Evolutionary conservation across 2,329 filamentous ascomycete genomes (phyloP).

Genomic region (Pseudomassariella vexata): DNA sequence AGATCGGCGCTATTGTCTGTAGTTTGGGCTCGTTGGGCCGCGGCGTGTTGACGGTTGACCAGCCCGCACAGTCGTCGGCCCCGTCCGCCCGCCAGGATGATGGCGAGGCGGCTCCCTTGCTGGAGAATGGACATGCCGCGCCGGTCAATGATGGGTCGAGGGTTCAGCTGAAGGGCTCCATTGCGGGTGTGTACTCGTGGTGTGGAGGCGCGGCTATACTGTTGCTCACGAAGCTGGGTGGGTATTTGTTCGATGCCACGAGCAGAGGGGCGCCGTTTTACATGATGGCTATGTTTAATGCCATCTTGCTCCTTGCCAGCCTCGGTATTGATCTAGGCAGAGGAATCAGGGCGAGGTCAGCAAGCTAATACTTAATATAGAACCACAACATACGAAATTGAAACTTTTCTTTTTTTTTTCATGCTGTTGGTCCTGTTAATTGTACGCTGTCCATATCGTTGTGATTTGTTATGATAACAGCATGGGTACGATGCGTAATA

Average conservation of each 20-base stretch:
- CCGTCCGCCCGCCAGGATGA: slow-evolving; percentile 8
- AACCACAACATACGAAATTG: too few relatives aligned
- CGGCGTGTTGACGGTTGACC: slow-evolving; percentile 60
- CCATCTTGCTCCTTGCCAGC: slow-evolving; percentile 55
- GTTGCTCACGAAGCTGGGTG: slow-evolving; percentile 85
- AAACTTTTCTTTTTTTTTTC: too few relatives aligned
- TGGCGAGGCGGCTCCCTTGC: slow-evolving; percentile 30
- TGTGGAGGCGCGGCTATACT: slow-evolving; percentile 87
- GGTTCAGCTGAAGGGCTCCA: slow-evolving; percentile 76
- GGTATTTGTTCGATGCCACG: slow-evolving; percentile 73
- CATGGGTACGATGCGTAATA: too few relatives aligned
- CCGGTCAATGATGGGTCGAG: slow-evolving; percentile 39
- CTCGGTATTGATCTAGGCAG: slow-evolving; percentile 41
- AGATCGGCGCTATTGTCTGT: slow-evolving; percentile 95
- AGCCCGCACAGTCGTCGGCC: slow-evolving; percentile 12
- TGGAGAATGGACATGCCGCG: slow-evolving; percentile 20
- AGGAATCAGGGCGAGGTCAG: not conserved
- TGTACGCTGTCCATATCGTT: too few relatives aligned
- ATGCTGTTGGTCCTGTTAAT: too few relatives aligned
- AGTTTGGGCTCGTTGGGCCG: slow-evolving; percentile 82
- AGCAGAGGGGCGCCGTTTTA: slow-evolving; percentile 81
- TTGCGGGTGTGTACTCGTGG: slow-evolving; percentile 90
- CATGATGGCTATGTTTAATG: slow-evolving; percentile 89
- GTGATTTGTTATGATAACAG: too few relatives aligned
- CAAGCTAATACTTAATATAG: too few relatives aligned